Evolutionary conservation across 2,329 filamentous ascomycete genomes (phyloP), one percentile per base, ranked within the genome.

Genomic region (Pseudohalonectria lignicola): DNA sequence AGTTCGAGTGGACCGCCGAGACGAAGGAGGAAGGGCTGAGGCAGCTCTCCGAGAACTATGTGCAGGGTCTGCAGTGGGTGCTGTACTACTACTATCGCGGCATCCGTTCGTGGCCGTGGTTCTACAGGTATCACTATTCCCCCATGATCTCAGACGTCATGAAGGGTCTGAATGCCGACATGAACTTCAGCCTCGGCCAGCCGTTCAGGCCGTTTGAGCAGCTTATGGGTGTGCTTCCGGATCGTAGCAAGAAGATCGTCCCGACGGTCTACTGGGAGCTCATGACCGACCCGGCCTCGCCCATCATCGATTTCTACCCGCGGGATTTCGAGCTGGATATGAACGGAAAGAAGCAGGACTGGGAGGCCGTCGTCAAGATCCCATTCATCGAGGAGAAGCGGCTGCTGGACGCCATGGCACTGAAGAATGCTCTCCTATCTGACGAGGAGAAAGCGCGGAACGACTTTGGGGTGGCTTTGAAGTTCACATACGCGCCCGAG

Each of bases 301-400:
- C 92, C 2, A 98, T 98, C 56, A 83, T 94, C 52, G 92, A 98
- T 55, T 98, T 98, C 57, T 98, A 98, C 52, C 92, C 92, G 3
- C 76, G 90, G 49, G 92, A 98, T 51, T 98, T 98, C 52, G 86
- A 93, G 47, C 70, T 98, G 30, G 93, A 98, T 56, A 96, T 98
- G 92, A 96, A 98, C 50, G 93, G 92, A 42, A 98, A 98, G 67
- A 98, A 94, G 65, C 93, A 94, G 83, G 93, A 98, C 46, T 98
- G 92, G 92, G 92, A 98, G 56, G 92, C 92, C 20, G 90, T 98
- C 28, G 87, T 98, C 46, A 98, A 96, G 61, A 98, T 98, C 53
- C 92, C 92, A 0, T 98, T 98, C 61, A 98, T 98, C 45, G 86
- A 98, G 41, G 90, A 98, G 57, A 77, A 82, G 50, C 77, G 92